Percentiles rank a stretch among this genome's conserved stretches.
Conservation (phyloP, 129 eudicot species). For the Lactuca saligna region DNA sequence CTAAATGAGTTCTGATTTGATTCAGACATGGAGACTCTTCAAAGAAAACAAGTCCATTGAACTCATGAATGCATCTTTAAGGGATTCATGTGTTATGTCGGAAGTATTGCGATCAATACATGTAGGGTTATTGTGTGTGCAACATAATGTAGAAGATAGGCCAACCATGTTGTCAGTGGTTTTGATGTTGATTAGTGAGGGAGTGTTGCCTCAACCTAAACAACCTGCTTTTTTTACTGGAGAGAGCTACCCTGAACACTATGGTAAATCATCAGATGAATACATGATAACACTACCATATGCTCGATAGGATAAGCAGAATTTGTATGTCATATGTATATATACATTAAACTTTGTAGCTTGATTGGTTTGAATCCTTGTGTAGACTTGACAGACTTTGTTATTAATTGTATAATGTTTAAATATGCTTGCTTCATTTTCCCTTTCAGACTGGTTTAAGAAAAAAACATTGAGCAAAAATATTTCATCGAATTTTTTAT, state of each 20-base stretch:
- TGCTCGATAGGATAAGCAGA: background rate
- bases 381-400: background rate
- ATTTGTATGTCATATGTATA: background rate
- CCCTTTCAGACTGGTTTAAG: too few species aligned
- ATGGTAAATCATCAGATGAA: background rate
- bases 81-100: constrained; percentile 14
- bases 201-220: constrained; percentile 20
- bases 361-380: background rate
- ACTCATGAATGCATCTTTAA: constrained; percentile 21
- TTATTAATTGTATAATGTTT: background rate
- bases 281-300: constrained; percentile 14
- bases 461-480: too few species aligned
- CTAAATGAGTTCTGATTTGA: background rate
- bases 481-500: too few species aligned
- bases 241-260: background rate
- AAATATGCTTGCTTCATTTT: too few species aligned
- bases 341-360: background rate
- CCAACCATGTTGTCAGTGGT: constrained; percentile 31
- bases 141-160: constrained; percentile 35
- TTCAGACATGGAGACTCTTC: constrained; percentile 36
- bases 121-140: constrained; percentile 32
- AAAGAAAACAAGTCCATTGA: constrained; percentile 28
- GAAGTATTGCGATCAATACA: constrained; percentile 35
- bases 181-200: constrained; percentile 26
- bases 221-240: constrained; percentile 33